phyloP scores from a whole-genome alignment of 2,329 filamentous ascomycete genomes.

The Periconia sp. region DNA sequence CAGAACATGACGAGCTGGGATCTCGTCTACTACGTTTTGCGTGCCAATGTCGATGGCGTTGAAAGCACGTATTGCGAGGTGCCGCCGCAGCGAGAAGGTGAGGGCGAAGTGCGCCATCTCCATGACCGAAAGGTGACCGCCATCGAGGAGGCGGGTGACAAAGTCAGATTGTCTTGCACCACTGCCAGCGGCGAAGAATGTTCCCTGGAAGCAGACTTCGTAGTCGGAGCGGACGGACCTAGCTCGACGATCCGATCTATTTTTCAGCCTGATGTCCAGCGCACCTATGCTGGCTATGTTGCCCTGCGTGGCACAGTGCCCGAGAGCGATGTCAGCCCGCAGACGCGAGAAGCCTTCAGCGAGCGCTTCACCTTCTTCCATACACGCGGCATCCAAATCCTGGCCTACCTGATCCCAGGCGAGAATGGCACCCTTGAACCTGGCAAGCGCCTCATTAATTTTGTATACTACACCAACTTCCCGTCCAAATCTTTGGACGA shows the following conservation, averaged over 20 bases:
- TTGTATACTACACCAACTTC: constrained; percentile 56
- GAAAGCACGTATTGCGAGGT: constrained; percentile 32
- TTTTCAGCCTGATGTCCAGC: constrained; percentile 24
- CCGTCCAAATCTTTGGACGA: constrained; percentile 31
- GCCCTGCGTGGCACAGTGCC: constrained; percentile 39
- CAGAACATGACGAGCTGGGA: constrained; percentile 47
- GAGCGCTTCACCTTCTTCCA: constrained; percentile 52
- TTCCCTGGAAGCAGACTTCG: constrained; percentile 30
- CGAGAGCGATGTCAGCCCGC: constrained; percentile 26
- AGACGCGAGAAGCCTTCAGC: constrained; percentile 34
- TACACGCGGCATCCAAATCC: constrained; percentile 42
- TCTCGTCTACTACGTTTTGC: constrained; percentile 38
- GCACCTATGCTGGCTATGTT: constrained; percentile 41
- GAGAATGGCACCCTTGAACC: constrained; percentile 46
- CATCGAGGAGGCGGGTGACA: constrained; percentile 23
- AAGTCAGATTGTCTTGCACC: constrained; percentile 23
- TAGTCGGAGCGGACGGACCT: constrained; percentile 40
- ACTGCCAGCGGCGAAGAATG: constrained; percentile 21
- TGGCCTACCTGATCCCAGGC: constrained; percentile 55
- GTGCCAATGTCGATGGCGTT: constrained; percentile 39
- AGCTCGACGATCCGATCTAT: constrained; percentile 35
- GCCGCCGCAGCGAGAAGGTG: constrained; percentile 14
- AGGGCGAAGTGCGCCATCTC: constrained; percentile 24
- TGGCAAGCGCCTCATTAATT: constrained; percentile 54
- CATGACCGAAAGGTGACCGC: constrained; percentile 32